Evolutionary conservation across 371 early-diverging fungal genomes (phyloP).

Genomic region (Rhizomucor pusillus): DNA sequence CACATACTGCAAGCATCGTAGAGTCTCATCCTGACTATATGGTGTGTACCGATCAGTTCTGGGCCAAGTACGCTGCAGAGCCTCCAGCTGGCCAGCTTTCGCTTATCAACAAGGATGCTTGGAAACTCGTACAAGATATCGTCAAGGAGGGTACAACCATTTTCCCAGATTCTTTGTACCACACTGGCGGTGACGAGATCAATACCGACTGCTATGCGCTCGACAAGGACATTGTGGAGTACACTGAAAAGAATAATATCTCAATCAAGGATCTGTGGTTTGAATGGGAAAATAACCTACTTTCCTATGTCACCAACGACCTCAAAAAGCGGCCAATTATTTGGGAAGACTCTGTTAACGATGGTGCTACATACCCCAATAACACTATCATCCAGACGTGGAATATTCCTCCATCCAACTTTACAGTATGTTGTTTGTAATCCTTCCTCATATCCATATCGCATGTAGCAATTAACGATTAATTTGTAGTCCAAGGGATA

Average conservation of each 20-base stretch:
- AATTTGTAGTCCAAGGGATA: conserved; percentile 36
- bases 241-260: conserved; percentile 25
- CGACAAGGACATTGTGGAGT: conserved; percentile 22
- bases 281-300: conserved; percentile 29
- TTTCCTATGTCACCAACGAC: conserved; percentile 22
- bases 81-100: conserved; percentile 79
- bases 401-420: conserved; percentile 44
- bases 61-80: conserved; percentile 57
- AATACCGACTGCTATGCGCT: conserved; percentile 62
- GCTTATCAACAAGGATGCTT: conserved; percentile 53
- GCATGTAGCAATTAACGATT: background rate
- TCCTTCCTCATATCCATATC: background rate
- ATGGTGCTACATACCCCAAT: conserved; percentile 29
- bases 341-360: conserved; percentile 45
- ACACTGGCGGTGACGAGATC: conserved; percentile 80
- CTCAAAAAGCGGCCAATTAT: conserved; percentile 37
- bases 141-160: conserved; percentile 55
- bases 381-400: conserved; percentile 59
- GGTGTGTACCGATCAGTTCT: conserved; percentile 43
- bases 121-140: conserved; percentile 57
- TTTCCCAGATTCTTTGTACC: conserved; percentile 71
- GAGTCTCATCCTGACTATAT: conserved; percentile 48
- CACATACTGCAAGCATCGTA: conserved; percentile 60
- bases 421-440: conserved; percentile 18
- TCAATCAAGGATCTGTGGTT: conserved; percentile 27